Percentiles rank a stretch among this genome's conserved stretches.
phyloP scores from a whole-genome alignment of 1,284 basidiomycete genomes.

The Cryptococcus wingfieldii region DNA sequence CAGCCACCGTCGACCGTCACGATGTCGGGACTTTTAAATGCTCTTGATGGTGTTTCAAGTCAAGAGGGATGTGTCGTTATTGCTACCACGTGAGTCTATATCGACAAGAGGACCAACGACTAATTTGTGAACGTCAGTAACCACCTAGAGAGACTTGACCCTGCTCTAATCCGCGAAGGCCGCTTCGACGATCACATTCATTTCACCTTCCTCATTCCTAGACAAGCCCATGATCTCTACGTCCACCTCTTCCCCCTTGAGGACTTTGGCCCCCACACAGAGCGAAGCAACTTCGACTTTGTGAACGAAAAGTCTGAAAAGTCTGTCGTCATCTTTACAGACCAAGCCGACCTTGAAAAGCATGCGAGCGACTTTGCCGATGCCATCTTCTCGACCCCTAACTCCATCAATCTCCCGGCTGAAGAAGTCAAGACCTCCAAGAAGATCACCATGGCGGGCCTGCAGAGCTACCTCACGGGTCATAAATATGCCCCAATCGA shows the following conservation, averaged over 20 bases:
- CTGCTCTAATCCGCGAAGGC: constrained; percentile 34
- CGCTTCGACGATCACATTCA: constrained; percentile 28
- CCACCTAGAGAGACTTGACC: constrained; percentile 29
- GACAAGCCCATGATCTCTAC: constrained; percentile 68
- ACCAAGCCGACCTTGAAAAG: constrained; percentile 12
- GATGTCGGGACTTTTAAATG: constrained; percentile 31
- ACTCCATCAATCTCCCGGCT: neutral
- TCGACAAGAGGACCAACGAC: neutral
- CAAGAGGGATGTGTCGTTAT: constrained; percentile 19
- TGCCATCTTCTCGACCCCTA: constrained; percentile 7
- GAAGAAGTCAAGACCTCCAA: neutral
- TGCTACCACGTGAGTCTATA: constrained; percentile 10
- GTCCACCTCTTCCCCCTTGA: constrained; percentile 75
- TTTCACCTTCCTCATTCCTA: constrained; percentile 60
- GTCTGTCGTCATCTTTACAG: neutral
- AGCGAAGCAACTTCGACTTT: too few species aligned
- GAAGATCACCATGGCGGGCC: constrained; percentile 67
- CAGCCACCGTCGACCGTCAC: constrained; percentile 26
- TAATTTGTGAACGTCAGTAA: constrained; percentile 11
- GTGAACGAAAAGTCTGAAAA: neutral
- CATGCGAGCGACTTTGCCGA: constrained; percentile 17
- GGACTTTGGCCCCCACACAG: constrained; percentile 14
- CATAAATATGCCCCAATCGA: constrained; percentile 29
- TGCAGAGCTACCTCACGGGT: constrained; percentile 65
- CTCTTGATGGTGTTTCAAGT: constrained; percentile 35